Conservation (phyloP, 108 stramenopile species). For the Nitzschia inconspicua region DNA sequence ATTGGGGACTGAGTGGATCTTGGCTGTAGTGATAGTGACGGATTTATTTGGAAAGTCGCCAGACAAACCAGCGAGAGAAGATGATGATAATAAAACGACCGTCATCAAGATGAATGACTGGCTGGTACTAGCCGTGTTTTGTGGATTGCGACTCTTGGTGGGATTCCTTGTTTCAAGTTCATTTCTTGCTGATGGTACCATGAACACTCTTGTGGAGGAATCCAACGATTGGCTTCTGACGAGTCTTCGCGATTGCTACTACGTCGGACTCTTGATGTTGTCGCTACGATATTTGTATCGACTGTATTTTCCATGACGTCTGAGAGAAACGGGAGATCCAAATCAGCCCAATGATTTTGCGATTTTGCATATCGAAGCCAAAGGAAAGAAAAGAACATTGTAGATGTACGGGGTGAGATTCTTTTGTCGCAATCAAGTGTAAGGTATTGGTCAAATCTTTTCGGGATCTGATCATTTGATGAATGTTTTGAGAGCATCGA, state of each 20-base stretch:
- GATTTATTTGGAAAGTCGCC: background rate
- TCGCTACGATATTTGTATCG: slow-evolving; percentile 13
- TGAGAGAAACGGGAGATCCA: no score
- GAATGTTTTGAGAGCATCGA: no score
- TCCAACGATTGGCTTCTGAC: background rate
- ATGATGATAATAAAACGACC: background rate
- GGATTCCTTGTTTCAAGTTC: background rate
- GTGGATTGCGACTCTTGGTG: background rate
- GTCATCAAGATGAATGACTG: background rate
- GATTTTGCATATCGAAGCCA: no score
- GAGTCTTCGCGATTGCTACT: slow-evolving; percentile 21
- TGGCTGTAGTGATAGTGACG: background rate
- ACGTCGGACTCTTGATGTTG: slow-evolving; percentile 4
- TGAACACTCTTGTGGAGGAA: background rate
- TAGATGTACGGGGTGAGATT: no score
- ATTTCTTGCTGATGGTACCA: background rate
- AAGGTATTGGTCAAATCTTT: no score
- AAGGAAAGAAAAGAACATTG: no score
- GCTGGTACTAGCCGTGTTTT: slow-evolving; percentile 1
- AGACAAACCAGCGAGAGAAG: background rate
- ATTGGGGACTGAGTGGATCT: slow-evolving; percentile 2
- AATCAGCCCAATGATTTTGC: no score
- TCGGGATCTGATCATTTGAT: no score
- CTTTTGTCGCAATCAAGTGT: no score
- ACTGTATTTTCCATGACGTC: slow-evolving; percentile 12